Percentiles rank a stretch among this genome's conserved stretches.
phyloP scores from a whole-genome alignment of 2,329 filamentous ascomycete species.

The Phaeophleospora eucalypticola region DNA sequence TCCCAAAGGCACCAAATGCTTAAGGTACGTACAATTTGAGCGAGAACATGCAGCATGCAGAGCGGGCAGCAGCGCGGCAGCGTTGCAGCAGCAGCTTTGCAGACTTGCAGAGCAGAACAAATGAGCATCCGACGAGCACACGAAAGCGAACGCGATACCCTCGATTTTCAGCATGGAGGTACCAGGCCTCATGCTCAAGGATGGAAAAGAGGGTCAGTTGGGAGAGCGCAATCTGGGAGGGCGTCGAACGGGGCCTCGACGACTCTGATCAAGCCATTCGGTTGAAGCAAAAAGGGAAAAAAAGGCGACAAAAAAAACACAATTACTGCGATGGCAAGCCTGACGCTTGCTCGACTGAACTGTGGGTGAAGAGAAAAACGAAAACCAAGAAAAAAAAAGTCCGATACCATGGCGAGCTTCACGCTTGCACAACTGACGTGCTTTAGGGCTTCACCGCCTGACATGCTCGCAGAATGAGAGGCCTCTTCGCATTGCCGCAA shows the following conservation, averaged over 20 bases:
- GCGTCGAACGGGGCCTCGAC: too few relatives aligned
- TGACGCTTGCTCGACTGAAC: too few relatives aligned
- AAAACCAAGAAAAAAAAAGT: not conserved
- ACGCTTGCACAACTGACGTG: not conserved
- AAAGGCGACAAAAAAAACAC: not conserved
- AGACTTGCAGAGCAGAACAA: not conserved
- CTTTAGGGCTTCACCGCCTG: not conserved
- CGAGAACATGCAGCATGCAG: not conserved
- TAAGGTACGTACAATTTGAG: slow-evolving; percentile 6
- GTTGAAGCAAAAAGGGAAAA: not conserved
- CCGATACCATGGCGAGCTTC: not conserved
- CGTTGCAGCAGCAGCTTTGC: not conserved
- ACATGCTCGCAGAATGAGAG: not conserved
- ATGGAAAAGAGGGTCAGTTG: not conserved
- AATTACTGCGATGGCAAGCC: too few relatives aligned
- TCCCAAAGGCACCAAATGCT: slow-evolving; percentile 31
- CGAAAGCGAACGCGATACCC: not conserved
- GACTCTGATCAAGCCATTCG: too few relatives aligned
- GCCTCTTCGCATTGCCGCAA: too few relatives aligned
- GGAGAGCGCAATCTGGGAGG: too few relatives aligned
- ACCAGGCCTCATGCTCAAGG: slow-evolving; percentile 1
- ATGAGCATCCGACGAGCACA: not conserved
- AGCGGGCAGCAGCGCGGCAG: not conserved
- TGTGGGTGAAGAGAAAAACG: not conserved
- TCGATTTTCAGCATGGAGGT: not conserved